Evolutionary conservation across 495 filamentous ascomycete species (phyloP).

Genomic region (Niebla homalea): DNA sequence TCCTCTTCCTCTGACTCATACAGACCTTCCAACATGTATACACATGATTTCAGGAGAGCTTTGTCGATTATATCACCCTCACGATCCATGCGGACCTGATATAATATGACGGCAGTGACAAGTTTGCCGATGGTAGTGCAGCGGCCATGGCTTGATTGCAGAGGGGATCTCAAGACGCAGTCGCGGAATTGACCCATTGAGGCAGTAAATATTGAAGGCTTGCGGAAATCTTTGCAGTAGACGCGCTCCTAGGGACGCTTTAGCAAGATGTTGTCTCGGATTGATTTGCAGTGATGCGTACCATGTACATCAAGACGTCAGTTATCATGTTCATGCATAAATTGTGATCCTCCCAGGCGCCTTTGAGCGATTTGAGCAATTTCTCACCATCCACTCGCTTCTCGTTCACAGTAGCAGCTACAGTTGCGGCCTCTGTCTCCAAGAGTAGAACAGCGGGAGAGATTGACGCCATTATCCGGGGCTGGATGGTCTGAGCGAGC

Average conservation of each 20-base stretch:
- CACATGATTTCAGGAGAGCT: constrained; percentile 63
- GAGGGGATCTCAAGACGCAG: constrained; percentile 50
- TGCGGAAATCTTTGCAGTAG: constrained; percentile 54
- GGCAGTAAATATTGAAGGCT: constrained; percentile 66
- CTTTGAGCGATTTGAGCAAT: constrained; percentile 63
- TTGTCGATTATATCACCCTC: constrained; percentile 84
- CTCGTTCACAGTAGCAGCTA: constrained; percentile 54
- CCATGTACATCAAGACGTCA: constrained; percentile 97
- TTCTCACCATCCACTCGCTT: constrained; percentile 66
- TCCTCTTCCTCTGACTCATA: constrained; percentile 64
- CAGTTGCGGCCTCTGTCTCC: constrained; percentile 22
- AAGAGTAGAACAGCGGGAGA: constrained; percentile 42
- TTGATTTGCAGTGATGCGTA: constrained; percentile 23
- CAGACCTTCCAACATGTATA: constrained; percentile 82
- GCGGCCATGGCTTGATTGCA: constrained; percentile 27
- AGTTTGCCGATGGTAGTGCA: constrained; percentile 45
- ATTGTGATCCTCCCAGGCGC: constrained; percentile 78
- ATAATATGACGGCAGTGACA: constrained; percentile 68
- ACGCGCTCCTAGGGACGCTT: constrained; percentile 53
- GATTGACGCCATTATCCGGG: constrained; percentile 46
- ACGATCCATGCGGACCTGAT: constrained; percentile 84
- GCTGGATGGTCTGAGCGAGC: constrained; percentile 56
- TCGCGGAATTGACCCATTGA: constrained; percentile 84
- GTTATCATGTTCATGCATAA: constrained; percentile 94
- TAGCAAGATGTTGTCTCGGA: not conserved